Percentiles rank a stretch among this genome's conserved stretches.
These are phyloP conservation scores for Triangularia setosa DNA, from an alignment of 2,329 filamentous ascomycete species.

Conservation along the genomic window DNA sequence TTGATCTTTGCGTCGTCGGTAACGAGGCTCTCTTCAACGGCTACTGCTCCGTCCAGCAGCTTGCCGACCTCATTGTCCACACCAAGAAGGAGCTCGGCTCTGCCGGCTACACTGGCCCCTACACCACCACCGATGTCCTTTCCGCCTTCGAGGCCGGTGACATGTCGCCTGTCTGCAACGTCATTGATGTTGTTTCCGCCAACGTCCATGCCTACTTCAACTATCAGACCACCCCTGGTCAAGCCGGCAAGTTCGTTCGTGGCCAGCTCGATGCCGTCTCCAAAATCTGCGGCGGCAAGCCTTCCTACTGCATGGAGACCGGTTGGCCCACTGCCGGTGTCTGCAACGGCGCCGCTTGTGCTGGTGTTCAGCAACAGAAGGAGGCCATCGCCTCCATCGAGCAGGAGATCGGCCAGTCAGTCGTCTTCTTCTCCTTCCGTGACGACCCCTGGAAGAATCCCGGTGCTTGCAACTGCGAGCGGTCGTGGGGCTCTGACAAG, in stretches of 20 bases:
- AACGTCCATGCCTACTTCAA: conserved; percentile 98
- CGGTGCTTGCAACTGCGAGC: conserved; percentile 70
- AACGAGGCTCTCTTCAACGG: conserved; percentile 86
- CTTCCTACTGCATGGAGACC: conserved; percentile 79
- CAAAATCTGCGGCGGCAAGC: conserved; percentile 64
- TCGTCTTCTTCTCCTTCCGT: conserved; percentile 76
- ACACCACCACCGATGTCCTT: conserved; percentile 85
- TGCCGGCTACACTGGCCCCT: conserved; percentile 67
- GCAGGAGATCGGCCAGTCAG: conserved; percentile 59
- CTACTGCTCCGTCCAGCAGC: conserved; percentile 59
- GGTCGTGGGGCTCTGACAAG: conserved; percentile 67
- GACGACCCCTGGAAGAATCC: conserved; percentile 79
- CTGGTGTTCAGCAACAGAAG: conserved; percentile 64
- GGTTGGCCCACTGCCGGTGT: conserved; percentile 76
- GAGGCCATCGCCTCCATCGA: conserved; percentile 70
- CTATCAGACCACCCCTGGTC: conserved; percentile 53
- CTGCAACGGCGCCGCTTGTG: conserved; percentile 68
- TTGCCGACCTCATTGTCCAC: conserved; percentile 66
- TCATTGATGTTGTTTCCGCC: conserved; percentile 73
- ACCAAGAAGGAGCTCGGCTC: conserved; percentile 59
- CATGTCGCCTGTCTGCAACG: conserved; percentile 61
- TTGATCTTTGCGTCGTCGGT: conserved; percentile 78
- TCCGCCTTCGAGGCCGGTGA: conserved; percentile 67
- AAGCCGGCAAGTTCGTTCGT: conserved; percentile 73
- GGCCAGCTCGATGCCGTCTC: conserved; percentile 69